Base-by-base conservation (phyloP, 2,329 filamentous ascomycete species). In the Penicillium sp. region DNA sequence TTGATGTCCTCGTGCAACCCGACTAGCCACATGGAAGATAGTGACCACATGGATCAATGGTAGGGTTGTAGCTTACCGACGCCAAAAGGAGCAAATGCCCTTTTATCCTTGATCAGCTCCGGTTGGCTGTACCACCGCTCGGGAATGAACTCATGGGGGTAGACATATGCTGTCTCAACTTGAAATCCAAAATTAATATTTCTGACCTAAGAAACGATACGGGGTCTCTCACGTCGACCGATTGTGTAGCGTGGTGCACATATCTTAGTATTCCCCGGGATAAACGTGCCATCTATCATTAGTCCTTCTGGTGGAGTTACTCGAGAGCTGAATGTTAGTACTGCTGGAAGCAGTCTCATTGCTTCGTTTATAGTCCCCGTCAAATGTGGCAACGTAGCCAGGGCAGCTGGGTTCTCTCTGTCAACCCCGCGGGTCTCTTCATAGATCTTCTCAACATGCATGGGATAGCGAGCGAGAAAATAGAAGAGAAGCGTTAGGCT, bases 81-180 rank as follows among this genome's bases (percentile, higher is more conserved):
- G 12, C 52, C 55, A 54, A 65, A 65, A 13, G 64, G 60, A 12
- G 54, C 55, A 39, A 54, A 63, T 12, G 58, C 62, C 16, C 32
- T n/a, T 18, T 51, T 54, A 15, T 64, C 34, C 27, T 49, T 59
- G 13, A 66, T 54, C 31, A 66, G 39, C 31, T 66, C 55, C 3
- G 58, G 57, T 23, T 52, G 15, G 3, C 51, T 54, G 31, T 59
- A 64, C 59, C 69, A 70, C 18, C 74, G 58, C 52, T 76, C 63
- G 21, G 75, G 69, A 40, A 76, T 50, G 53, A 77, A 77, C 23
- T 71, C 66, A 37, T 73, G 45, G 61, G 72, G 13, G 64, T 70
- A 1, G 66, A 67, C 8, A 75, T 75, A 57, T 65, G 76, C n/a
- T 71, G 67, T 1, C n/a, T 42, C 46, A 27, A 46, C 56, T 15